Conservation (phyloP, 2,329 filamentous ascomycete species). For the Fusarium nodosum region DNA sequence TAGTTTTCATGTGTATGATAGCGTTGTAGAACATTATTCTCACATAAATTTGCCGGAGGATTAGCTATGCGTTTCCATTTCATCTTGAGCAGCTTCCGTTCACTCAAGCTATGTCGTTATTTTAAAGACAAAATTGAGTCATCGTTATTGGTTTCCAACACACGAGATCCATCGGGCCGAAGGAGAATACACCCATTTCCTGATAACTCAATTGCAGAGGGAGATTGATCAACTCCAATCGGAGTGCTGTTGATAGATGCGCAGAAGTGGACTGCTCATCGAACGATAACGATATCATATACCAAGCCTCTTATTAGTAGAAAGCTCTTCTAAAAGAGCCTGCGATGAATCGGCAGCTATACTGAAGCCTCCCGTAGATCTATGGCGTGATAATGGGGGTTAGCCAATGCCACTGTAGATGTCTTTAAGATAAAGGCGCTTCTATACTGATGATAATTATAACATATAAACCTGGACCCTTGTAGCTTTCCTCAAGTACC, state of each 20-base stretch:
- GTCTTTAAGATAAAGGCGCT: not conserved
- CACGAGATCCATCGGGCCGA: not conserved
- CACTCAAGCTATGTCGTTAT: not conserved
- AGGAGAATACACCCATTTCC: not conserved
- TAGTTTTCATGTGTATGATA: not conserved
- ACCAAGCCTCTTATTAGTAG: not conserved
- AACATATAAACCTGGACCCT: not conserved
- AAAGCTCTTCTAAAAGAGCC: not conserved
- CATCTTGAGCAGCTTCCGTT: too few species aligned
- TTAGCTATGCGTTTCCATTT: rapidly evolving
- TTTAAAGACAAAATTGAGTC: not conserved
- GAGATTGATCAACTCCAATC: not conserved
- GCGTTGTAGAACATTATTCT: rapidly evolving
- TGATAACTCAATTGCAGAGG: not conserved
- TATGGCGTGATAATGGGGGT: not conserved
- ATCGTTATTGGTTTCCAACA: not conserved
- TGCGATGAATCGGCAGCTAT: not conserved
- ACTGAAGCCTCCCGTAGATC: not conserved
- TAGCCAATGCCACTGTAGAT: not conserved
- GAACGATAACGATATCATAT: not conserved
- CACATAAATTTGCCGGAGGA: rapidly evolving
- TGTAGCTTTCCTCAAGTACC: not conserved
- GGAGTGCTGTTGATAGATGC: not conserved
- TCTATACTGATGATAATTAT: not conserved
- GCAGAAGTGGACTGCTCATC: not conserved